Conservation (phyloP, 1,284 basidiomycete genomes). For the Cryptococcus maquisensis region DNA sequence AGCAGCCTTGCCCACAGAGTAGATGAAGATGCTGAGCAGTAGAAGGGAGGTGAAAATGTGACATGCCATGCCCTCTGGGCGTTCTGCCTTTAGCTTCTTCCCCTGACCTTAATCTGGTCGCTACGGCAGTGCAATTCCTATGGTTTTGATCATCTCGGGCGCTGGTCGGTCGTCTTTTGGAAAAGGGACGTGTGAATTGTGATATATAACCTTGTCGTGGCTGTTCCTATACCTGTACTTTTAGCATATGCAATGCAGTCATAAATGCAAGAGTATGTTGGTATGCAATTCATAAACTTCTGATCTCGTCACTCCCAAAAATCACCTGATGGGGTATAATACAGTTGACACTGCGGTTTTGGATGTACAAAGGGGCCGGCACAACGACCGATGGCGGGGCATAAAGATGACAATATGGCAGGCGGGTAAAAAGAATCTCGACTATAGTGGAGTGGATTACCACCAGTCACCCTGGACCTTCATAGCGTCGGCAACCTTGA, state of each 20-base stretch:
- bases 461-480: slow-evolving; percentile 69
- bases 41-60: neutral
- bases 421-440: neutral
- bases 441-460: slow-evolving; percentile 40
- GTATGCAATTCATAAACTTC: neutral
- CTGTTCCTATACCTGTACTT: too few relatives aligned
- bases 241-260: too few relatives aligned
- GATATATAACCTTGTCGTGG: neutral
- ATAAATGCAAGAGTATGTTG: neutral
- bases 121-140: neutral
- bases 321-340: neutral
- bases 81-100: neutral
- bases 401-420: neutral
- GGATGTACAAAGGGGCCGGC: neutral
- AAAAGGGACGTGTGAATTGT: neutral
- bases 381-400: neutral
- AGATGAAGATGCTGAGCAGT: slow-evolving; percentile 37
- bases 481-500: slow-evolving; percentile 63
- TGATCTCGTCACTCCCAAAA: neutral
- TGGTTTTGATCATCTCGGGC: too few relatives aligned
- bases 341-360: neutral
- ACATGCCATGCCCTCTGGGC: neutral
- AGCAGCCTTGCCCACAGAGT: slow-evolving; percentile 38
- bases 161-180: too few relatives aligned
- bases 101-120: neutral